phyloP scores from a whole-genome alignment of 192 early-diverging fungal species.

The Cladochytrium replicatum region DNA sequence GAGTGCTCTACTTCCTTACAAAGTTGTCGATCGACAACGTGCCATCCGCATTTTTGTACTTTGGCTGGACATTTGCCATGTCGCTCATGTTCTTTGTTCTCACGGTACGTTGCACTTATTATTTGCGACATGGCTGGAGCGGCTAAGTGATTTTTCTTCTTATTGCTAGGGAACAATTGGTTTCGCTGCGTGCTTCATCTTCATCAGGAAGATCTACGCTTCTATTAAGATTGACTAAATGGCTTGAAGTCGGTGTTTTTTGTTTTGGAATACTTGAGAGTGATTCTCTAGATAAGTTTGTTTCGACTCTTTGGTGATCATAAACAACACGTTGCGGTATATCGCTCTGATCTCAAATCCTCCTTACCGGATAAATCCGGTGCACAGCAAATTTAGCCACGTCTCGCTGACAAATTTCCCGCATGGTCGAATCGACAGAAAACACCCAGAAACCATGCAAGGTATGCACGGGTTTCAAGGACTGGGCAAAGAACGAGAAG shows the following conservation, averaged over 20 bases:
- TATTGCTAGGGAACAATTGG: constrained; percentile 55
- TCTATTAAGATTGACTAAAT: constrained; percentile 59
- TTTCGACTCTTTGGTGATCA: too few species aligned
- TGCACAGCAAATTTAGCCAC: too few species aligned
- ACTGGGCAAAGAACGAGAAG: constrained; percentile 52
- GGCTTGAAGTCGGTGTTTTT: too few species aligned
- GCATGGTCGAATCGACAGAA: too few species aligned
- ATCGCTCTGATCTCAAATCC: too few species aligned
- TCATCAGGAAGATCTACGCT: constrained; percentile 64
- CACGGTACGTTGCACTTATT: constrained; percentile 21
- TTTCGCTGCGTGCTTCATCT: constrained; percentile 58
- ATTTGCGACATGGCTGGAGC: constrained; percentile 47
- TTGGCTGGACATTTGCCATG: constrained; percentile 59
- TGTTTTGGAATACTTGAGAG: too few species aligned
- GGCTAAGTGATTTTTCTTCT: constrained; percentile 40
- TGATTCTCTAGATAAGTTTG: too few species aligned
- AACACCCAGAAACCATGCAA: constrained; percentile 62
- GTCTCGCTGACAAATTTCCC: too few species aligned
- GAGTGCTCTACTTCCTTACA: constrained; percentile 61
- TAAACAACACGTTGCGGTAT: too few species aligned
- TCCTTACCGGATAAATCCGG: too few species aligned
- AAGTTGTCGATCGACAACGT: constrained; percentile 51
- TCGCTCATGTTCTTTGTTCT: constrained; percentile 53
- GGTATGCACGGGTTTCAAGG: constrained; percentile 66
- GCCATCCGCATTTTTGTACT: constrained; percentile 65